These are phyloP conservation scores for Halenospora varia DNA, from an alignment of 495 filamentous ascomycete species.

Conservation along the genomic window DNA sequence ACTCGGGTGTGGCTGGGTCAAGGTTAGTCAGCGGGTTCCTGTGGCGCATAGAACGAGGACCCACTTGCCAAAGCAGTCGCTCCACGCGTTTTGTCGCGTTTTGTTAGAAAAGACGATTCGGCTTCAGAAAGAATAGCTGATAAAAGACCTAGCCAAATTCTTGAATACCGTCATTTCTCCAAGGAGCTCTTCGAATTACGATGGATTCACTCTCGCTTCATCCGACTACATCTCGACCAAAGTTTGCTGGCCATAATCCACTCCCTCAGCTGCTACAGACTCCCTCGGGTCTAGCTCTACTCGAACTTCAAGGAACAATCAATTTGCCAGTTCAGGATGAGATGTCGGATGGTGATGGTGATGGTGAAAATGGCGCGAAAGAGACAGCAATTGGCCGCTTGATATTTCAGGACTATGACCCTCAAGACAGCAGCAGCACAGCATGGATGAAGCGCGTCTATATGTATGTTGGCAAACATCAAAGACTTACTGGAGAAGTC, in stretches of 20 bases:
- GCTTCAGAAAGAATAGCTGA: too few relatives aligned
- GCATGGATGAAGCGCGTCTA: constrained; percentile 88
- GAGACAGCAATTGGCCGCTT: constrained; percentile 65
- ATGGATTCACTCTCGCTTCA: not conserved
- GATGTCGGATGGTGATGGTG: constrained; percentile 12
- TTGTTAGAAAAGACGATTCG: too few relatives aligned
- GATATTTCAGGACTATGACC: constrained; percentile 70
- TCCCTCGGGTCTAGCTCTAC: constrained; percentile 70
- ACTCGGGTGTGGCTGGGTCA: too few relatives aligned
- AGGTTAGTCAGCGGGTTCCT: too few relatives aligned
- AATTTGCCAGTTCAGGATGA: constrained; percentile 47
- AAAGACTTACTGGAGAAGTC: constrained; percentile 85
- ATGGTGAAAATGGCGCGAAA: constrained; percentile 23
- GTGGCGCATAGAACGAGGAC: too few relatives aligned
- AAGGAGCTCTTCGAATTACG: too few relatives aligned
- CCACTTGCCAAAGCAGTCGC: too few relatives aligned
- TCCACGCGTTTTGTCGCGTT: too few relatives aligned
- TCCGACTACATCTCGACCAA: not conserved
- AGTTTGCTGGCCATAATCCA: constrained; percentile 40
- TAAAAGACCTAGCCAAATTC: too few relatives aligned
- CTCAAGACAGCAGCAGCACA: constrained; percentile 30
- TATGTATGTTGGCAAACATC: constrained; percentile 83
- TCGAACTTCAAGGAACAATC: constrained; percentile 88
- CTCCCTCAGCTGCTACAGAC: constrained; percentile 86
- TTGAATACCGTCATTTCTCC: too few relatives aligned